These are phyloP conservation scores for Pseudocercospora crystallina DNA, from an alignment of 2,329 filamentous ascomycete genomes.

Conservation along the genomic window DNA sequence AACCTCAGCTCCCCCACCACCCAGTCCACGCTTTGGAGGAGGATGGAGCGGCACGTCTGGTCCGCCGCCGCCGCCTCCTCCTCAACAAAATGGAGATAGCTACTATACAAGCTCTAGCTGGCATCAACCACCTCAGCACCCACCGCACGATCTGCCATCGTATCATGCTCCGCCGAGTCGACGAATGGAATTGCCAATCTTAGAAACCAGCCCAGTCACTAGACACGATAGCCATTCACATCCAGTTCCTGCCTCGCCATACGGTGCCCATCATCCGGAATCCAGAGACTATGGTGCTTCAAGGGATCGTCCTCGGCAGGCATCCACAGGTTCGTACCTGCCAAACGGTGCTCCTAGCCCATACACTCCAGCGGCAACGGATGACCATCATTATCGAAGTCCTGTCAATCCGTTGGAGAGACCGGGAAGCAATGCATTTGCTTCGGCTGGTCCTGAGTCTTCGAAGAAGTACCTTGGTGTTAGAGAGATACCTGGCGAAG, in stretches of 20 bases:
- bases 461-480: constrained; percentile 35
- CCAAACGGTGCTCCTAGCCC: constrained; percentile 28
- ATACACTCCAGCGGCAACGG: constrained; percentile 22
- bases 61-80: constrained; percentile 8
- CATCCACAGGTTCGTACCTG: constrained; percentile 24
- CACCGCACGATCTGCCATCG: constrained; percentile 17
- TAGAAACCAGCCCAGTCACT: constrained; percentile 30
- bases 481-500: constrained; percentile 32
- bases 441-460: constrained; percentile 25
- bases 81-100: constrained; percentile 20
- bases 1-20: constrained; percentile 21
- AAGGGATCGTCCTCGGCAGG: constrained; percentile 24
- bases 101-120: constrained; percentile 17
- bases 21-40: constrained; percentile 14
- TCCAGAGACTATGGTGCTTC: constrained; percentile 22
- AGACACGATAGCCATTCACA: constrained; percentile 22
- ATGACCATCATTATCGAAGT: constrained; percentile 25
- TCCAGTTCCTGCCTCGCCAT: constrained; percentile 25
- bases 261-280: constrained; percentile 22
- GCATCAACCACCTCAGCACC: constrained; percentile 26
- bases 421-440: constrained; percentile 15
- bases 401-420: constrained; percentile 19
- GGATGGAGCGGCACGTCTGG: constrained; percentile 18
- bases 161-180: constrained; percentile 21
- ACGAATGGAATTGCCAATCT: constrained; percentile 31